Evolutionary conservation across 768 basidiomycete species (phyloP).

Genomic region (Fomitopsis pulvina): DNA sequence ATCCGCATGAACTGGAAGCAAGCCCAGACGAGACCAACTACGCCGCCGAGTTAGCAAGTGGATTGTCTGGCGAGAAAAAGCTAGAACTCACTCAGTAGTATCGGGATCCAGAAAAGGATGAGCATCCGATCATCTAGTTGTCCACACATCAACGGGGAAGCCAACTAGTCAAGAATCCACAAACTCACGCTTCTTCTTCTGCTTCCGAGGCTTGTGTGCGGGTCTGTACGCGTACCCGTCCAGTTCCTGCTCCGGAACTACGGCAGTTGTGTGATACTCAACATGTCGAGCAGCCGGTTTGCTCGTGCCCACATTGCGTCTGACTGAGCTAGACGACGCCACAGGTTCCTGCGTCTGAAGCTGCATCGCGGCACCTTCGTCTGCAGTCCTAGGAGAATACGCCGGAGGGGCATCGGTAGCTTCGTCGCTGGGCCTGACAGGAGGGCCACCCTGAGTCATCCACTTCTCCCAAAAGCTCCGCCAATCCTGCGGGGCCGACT

Average conservation of each 20-base stretch:
- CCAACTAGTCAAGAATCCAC: not conserved
- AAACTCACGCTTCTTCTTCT: slow-evolving; percentile 63
- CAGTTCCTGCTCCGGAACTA: slow-evolving; percentile 60
- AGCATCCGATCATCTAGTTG: slow-evolving; percentile 82
- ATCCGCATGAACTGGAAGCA: slow-evolving; percentile 23
- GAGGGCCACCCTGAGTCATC: slow-evolving; percentile 47
- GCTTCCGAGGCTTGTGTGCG: slow-evolving; percentile 36
- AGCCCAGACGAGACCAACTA: slow-evolving; percentile 30
- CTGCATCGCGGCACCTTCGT: slow-evolving; percentile 16
- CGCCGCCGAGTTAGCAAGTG: not conserved
- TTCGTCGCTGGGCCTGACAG: slow-evolving; percentile 33
- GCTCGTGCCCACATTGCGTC: slow-evolving; percentile 22
- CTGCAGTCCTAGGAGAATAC: slow-evolving; percentile 58
- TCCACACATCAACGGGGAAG: not conserved
- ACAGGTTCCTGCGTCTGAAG: slow-evolving; percentile 4
- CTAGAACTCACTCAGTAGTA: slow-evolving; percentile 59
- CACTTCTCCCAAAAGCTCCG: slow-evolving; percentile 73
- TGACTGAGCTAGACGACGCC: not conserved
- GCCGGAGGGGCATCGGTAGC: slow-evolving; percentile 62
- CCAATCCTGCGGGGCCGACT: slow-evolving; percentile 45
- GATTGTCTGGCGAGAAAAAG: not conserved
- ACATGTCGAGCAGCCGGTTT: slow-evolving; percentile 28
- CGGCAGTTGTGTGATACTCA: slow-evolving; percentile 39
- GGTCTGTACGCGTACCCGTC: slow-evolving; percentile 53
- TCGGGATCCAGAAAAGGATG: slow-evolving; percentile 80